Percentiles rank a stretch among this genome's conserved stretches.
phyloP scores from a whole-genome alignment of 2,329 filamentous ascomycete genomes.

The Periconia sp. region DNA sequence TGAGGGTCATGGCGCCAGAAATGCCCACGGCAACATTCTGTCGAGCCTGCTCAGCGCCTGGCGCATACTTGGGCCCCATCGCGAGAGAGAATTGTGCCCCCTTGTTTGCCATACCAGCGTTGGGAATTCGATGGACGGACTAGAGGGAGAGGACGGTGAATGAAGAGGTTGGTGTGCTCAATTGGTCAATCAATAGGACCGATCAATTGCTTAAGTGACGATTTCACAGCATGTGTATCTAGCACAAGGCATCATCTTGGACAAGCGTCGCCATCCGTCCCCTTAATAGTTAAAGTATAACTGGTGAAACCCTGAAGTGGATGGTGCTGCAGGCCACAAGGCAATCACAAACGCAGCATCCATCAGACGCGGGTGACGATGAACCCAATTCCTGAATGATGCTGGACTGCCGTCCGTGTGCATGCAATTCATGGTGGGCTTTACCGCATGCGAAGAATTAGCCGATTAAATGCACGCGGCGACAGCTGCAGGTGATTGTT shows the following conservation, averaged over 20 bases:
- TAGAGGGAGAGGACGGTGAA: not conserved
- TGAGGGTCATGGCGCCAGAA: conserved; percentile 21
- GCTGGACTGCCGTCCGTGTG: not conserved
- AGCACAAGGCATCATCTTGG: not conserved
- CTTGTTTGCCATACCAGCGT: conserved; percentile 17
- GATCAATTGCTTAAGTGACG: too few species aligned
- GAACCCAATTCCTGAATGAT: conserved; percentile 3
- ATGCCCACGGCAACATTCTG: conserved; percentile 25
- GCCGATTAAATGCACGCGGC: conserved; percentile 3
- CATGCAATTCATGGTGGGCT: not conserved
- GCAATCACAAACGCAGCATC: conserved; percentile 23
- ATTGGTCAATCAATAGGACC: too few species aligned
- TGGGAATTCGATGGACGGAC: not conserved
- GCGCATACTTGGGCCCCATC: conserved; percentile 17
- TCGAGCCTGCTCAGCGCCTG: conserved; percentile 21
- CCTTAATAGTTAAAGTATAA: conserved; percentile 16
- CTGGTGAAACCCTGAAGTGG: conserved; percentile 21
- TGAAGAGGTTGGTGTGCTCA: not conserved
- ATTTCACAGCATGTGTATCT: too few species aligned
- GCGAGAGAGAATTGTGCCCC: conserved; percentile 4
- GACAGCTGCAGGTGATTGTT: conserved; percentile 9
- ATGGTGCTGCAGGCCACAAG: conserved; percentile 5
- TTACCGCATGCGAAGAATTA: not conserved
- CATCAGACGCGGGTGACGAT: conserved; percentile 23
- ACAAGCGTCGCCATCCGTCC: not conserved